These are phyloP conservation scores for Amylocystis lapponica DNA, from an alignment of 768 basidiomycete genomes.

Conservation along the genomic window DNA sequence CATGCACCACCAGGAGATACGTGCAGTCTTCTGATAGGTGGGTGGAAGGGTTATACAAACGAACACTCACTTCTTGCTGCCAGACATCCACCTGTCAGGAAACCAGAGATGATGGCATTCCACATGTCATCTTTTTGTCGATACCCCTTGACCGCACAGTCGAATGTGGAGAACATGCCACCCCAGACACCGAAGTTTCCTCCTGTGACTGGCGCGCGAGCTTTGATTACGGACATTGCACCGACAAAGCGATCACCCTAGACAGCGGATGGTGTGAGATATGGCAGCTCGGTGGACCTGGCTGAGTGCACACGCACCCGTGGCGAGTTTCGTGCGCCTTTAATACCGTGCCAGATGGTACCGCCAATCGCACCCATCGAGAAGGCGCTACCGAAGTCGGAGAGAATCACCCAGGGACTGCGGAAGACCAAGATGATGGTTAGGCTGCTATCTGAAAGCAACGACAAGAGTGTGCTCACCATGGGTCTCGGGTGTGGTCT, in stretches of 20 bases:
- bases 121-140: slow-evolving; percentile 98
- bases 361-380: slow-evolving; percentile 98
- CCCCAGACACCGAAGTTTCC: slow-evolving; percentile 97
- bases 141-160: slow-evolving; percentile 96
- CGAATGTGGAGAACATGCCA: slow-evolving; percentile 98
- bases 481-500: slow-evolving; percentile 92
- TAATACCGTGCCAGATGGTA: slow-evolving; percentile 98
- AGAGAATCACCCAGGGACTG: slow-evolving; percentile 98
- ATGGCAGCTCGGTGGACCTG: background rate
- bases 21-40: no score
- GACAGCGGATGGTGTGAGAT: background rate
- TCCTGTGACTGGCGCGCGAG: slow-evolving; percentile 95
- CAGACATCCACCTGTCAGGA: slow-evolving; percentile 95
- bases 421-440: background rate
- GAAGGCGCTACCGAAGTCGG: slow-evolving; percentile 97
- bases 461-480: slow-evolving; percentile 49
- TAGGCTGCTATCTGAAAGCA: no score
- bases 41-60: no score
- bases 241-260: slow-evolving; percentile 94
- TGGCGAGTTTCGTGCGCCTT: slow-evolving; percentile 95
- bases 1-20: no score
- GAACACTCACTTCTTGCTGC: slow-evolving; percentile 81
- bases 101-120: slow-evolving; percentile 98
- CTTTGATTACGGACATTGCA: slow-evolving; percentile 94
- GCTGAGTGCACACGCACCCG: slow-evolving; percentile 53